Evolutionary conservation across 805 yeast genomes (phyloP), one percentile per base, ranked within the genome.

Genomic region (Yamadazyma philogaea): DNA sequence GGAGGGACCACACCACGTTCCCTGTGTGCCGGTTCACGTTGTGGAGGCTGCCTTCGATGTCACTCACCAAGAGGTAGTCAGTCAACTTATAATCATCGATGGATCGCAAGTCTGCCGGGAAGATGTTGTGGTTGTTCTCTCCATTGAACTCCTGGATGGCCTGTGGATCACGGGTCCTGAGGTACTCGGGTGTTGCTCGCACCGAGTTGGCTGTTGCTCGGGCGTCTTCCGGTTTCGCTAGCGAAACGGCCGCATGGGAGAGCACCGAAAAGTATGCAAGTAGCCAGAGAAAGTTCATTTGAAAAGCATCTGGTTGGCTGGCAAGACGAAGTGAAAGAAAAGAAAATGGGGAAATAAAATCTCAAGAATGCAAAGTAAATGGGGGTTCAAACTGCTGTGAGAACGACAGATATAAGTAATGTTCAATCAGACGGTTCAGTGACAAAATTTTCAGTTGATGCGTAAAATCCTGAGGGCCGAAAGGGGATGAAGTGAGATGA

Each of bases 11-110:
- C 12, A 83, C 56, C 7, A 82, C 59, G 19, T 77, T 77, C 1
- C 98, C 98, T 0, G 84, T 79, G 38, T 77, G 69, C 46, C 97
- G 69, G 49, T 82, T 80, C 7, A 89, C 62, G 0, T 93, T 96
- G 57, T 88, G 93, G 7, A 90, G 60, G 21, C 85, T 82, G 1
- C 97, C 98, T 55, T 91, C 96, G 1, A 89, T 75, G 54, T 90
- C 95, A 10, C 90, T 79, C 0, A 87, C 79, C 4, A 89, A 61
- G 2, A 90, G 58, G 7, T 84, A 53, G 49, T 82, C 79, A 0
- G 86, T 65, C 6, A 84, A 62, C 20, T 55, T 54, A 70, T 77
- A 79, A 46, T 77, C 79, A 14, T 53, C 52, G 12, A 79, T 56
- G 16, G 68, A 63, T 30, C 78, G 55, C 5, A 57, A 45, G 36